phyloP scores from a whole-genome alignment of 106 monocot genomes.

The Platanthera guangdongensis region DNA sequence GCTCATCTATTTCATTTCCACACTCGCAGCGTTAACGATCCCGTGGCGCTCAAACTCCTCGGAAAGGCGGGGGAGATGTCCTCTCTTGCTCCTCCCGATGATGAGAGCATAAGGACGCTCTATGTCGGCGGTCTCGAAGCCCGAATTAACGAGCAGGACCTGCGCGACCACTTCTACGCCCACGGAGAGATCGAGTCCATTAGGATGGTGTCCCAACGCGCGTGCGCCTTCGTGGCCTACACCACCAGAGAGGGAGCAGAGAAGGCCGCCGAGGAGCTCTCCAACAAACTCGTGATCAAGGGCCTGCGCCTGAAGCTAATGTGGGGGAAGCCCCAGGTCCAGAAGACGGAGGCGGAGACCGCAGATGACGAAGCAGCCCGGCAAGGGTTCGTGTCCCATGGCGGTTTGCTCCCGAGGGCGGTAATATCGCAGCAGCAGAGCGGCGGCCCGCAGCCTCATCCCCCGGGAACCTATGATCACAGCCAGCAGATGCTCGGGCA shows the following conservation, averaged over 20 bases:
- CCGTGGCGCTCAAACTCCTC: conserved; percentile 89
- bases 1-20: not conserved
- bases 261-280: conserved; percentile 86
- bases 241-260: conserved; percentile 86
- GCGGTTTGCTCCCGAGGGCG: conserved; percentile 74
- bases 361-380: conserved; percentile 36
- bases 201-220: conserved; percentile 79
- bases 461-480: conserved; percentile 46
- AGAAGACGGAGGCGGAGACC: conserved; percentile 33
- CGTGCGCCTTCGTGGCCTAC: conserved; percentile 93
- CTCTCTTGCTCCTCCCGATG: conserved; percentile 77
- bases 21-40: conserved; percentile 83
- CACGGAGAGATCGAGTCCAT: conserved; percentile 94
- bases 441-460: conserved; percentile 32
- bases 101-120: conserved; percentile 86
- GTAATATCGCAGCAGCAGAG: conserved; percentile 76
- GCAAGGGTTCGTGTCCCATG: conserved; percentile 48
- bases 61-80: conserved; percentile 97
- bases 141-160: conserved; percentile 80
- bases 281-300: conserved; percentile 90
- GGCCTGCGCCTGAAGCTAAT: conserved; percentile 86
- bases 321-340: conserved; percentile 89
- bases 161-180: conserved; percentile 83
- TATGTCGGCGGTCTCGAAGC: conserved; percentile 93
- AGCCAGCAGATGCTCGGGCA: conserved; percentile 20